These are phyloP conservation scores for Russula abietina DNA, from an alignment of 768 basidiomycete genomes.

Conservation along the genomic window DNA sequence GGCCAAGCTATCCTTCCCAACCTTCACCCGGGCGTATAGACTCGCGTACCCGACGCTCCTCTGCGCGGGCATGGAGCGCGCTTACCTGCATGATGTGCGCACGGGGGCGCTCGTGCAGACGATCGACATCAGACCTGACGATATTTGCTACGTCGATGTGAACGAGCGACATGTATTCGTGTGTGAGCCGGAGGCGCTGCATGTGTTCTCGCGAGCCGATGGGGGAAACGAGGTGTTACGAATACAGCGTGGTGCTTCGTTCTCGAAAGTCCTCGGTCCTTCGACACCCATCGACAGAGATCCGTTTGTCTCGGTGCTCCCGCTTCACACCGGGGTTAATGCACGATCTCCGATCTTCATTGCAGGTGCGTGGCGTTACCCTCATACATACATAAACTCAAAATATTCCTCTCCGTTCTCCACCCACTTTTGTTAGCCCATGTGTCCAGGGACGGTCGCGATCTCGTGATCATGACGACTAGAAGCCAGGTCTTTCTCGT, in stretches of 20 bases:
- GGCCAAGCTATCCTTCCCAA: conserved; percentile 48
- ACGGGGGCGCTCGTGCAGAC: conserved; percentile 45
- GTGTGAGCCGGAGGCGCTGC: conserved; percentile 43
- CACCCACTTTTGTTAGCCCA: conserved; percentile 29
- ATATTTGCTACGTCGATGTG: conserved; percentile 56
- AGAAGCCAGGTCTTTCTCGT: conserved; percentile 30
- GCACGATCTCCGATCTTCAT: not conserved
- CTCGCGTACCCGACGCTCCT: conserved; percentile 64
- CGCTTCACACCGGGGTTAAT: not conserved
- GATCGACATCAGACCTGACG: conserved; percentile 37
- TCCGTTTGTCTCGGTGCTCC: not conserved
- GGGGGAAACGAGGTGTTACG: conserved; percentile 40
- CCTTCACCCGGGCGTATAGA: conserved; percentile 47
- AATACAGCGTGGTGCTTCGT: conserved; percentile 15
- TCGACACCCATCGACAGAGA: not conserved
- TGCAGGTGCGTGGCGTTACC: conserved; percentile 8
- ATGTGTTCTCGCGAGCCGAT: conserved; percentile 48
- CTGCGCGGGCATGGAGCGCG: conserved; percentile 39
- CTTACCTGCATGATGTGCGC: conserved; percentile 60
- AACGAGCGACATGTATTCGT: conserved; percentile 53
- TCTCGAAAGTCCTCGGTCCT: not conserved
- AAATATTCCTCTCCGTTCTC: not conserved
- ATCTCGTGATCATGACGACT: conserved; percentile 31
- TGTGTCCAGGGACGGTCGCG: conserved; percentile 34
- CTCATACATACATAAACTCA: not conserved